Evolutionary conservation across 768 basidiomycete genomes (phyloP).

Genomic region (Amanita pallidorosea): DNA sequence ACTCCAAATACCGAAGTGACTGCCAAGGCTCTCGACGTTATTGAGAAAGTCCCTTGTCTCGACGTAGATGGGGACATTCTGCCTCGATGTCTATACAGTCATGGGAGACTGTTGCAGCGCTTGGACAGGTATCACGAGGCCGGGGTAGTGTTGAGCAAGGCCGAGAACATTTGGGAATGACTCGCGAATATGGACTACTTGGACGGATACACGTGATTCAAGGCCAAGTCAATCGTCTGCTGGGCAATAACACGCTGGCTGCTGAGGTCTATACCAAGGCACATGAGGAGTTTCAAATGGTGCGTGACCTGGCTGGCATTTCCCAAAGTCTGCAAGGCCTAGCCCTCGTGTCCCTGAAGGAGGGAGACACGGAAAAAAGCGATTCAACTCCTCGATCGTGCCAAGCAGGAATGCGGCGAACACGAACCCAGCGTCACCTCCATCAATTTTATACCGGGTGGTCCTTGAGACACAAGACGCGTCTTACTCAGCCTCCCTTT

Average conservation of each 20-base stretch:
- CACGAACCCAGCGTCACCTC: neutral
- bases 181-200: neutral
- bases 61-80: neutral
- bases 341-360: neutral
- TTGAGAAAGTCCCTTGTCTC: neutral
- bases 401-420: neutral
- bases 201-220: neutral
- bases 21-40: neutral
- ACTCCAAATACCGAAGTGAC: neutral
- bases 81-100: neutral
- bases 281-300: neutral
- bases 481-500: neutral
- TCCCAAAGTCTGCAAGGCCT: neutral
- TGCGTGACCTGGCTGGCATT: neutral
- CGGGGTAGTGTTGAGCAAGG: neutral
- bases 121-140: neutral
- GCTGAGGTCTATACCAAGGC: neutral
- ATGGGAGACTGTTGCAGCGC: neutral
- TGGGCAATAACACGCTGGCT: neutral
- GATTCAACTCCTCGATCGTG: neutral
- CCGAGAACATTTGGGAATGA: neutral
- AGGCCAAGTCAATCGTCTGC: neutral
- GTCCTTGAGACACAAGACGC: neutral
- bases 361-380: neutral
- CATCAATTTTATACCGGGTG: neutral